phyloP scores from a whole-genome alignment of 1,284 basidiomycete species.

The Phellinidium pouzarii region DNA sequence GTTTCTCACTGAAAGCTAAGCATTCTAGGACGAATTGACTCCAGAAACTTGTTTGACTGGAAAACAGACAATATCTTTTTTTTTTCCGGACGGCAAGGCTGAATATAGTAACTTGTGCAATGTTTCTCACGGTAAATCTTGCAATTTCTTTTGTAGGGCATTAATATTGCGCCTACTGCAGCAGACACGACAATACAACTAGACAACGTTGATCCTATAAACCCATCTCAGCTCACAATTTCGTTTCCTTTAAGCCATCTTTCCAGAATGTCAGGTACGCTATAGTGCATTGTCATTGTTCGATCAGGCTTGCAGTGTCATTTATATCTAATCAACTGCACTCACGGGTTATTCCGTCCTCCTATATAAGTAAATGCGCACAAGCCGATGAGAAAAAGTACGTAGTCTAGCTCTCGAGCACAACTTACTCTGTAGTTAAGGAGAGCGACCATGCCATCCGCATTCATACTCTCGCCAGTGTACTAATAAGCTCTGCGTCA shows the following conservation, averaged over 20 bases:
- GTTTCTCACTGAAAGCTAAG: no score
- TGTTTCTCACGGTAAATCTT: no score
- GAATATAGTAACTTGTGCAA: no score
- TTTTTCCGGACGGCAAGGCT: no score
- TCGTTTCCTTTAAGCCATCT: conserved; percentile 76
- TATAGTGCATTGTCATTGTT: conserved; percentile 26
- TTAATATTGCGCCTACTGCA: no score
- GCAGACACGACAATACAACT: no score
- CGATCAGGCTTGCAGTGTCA: no score
- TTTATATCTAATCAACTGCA: conserved; percentile 18
- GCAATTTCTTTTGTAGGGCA: no score
- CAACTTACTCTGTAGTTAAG: conserved; percentile 70
- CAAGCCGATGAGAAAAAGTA: not conserved
- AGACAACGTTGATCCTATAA: not conserved
- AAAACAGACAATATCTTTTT: no score
- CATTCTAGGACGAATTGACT: no score
- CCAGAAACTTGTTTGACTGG: no score
- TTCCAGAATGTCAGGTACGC: conserved; percentile 95
- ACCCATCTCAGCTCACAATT: conserved; percentile 39
- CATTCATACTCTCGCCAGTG: conserved; percentile 82
- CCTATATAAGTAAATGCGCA: conserved; percentile 29
- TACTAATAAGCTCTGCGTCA: conserved; percentile 43
- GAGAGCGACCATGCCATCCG: conserved; percentile 85
- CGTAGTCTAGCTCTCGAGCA: not conserved
- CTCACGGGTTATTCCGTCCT: conserved; percentile 73